Conservation (phyloP, 139 green algal species). For the Ulvella scutata region DNA sequence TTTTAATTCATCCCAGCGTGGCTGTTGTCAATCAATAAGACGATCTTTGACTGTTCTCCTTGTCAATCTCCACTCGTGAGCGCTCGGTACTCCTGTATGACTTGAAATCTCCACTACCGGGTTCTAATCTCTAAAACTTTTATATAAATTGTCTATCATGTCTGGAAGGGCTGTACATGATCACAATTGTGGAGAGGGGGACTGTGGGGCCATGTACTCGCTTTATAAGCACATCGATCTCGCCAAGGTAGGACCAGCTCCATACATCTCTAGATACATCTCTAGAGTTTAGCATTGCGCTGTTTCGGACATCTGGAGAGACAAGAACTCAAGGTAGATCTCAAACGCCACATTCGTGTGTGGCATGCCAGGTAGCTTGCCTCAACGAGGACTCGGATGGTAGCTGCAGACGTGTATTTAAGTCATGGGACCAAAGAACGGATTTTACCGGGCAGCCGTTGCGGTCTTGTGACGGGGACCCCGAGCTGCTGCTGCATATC, state of each 20-base stretch:
- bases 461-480: constrained; percentile 64
- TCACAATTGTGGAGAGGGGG: constrained; percentile 63
- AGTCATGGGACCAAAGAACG: constrained; percentile 46
- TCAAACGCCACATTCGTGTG: background rate
- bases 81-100: background rate
- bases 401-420: constrained; percentile 27
- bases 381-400: constrained; percentile 56
- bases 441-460: constrained; percentile 21
- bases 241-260: constrained; percentile 16
- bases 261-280: background rate
- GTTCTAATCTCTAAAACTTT: background rate
- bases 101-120: background rate
- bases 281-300: background rate
- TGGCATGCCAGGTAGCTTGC: constrained; percentile 40
- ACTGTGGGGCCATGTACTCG: constrained; percentile 62
- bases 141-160: background rate
- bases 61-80: background rate
- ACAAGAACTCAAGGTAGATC: background rate
- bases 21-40: background rate
- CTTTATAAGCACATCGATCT: constrained; percentile 70
- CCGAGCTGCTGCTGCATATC: constrained; percentile 77
- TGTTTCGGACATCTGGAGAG: background rate
- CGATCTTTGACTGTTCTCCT: background rate
- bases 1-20: background rate
- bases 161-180: constrained; percentile 35